Evolutionary conservation across 2,329 filamentous ascomycete species (phyloP).

Genomic region (Phialophora tarda): DNA sequence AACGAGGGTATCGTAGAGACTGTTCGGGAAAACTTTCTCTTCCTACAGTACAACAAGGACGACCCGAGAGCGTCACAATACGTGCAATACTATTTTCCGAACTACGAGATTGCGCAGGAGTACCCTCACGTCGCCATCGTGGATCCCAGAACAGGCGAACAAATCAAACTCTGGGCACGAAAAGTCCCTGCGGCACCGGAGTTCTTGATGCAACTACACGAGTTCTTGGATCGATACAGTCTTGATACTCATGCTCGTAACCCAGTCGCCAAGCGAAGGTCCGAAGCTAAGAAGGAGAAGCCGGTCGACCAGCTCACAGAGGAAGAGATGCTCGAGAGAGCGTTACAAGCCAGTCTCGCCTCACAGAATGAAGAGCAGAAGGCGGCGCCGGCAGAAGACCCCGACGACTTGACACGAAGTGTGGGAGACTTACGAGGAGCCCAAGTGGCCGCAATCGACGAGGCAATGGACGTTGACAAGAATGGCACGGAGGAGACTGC

Average conservation of each 20-base stretch:
- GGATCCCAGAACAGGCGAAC: slow-evolving; percentile 92
- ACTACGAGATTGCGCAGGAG: slow-evolving; percentile 79
- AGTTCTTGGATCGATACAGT: slow-evolving; percentile 97
- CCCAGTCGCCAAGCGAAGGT: slow-evolving; percentile 79
- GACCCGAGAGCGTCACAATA: slow-evolving; percentile 80
- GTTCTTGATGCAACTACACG: slow-evolving; percentile 88
- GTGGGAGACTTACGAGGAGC: slow-evolving; percentile 60
- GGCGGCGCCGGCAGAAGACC: slow-evolving; percentile 67
- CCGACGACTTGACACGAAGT: slow-evolving; percentile 83
- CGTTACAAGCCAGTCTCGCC: slow-evolving; percentile 83
- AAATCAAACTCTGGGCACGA: slow-evolving; percentile 95
- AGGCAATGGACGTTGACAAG: slow-evolving; percentile 48
- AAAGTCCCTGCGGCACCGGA: slow-evolving; percentile 74
- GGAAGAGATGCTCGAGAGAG: slow-evolving; percentile 95
- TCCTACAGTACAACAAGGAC: slow-evolving; percentile 90
- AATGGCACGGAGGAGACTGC: slow-evolving; percentile 44
- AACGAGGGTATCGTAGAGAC: slow-evolving; percentile 78
- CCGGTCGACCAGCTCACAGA: slow-evolving; percentile 91
- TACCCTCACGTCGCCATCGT: slow-evolving; percentile 97
- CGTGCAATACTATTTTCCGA: slow-evolving; percentile 85
- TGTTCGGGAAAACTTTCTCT: slow-evolving; percentile 89
- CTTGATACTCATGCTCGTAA: slow-evolving; percentile 88
- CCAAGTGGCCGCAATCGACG: slow-evolving; percentile 50
- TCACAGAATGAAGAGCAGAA: slow-evolving; percentile 49
- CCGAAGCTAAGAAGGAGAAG: slow-evolving; percentile 70